Base-by-base conservation (phyloP, 768 basidiomycete species). In the Artomyces pyxidatus region DNA sequence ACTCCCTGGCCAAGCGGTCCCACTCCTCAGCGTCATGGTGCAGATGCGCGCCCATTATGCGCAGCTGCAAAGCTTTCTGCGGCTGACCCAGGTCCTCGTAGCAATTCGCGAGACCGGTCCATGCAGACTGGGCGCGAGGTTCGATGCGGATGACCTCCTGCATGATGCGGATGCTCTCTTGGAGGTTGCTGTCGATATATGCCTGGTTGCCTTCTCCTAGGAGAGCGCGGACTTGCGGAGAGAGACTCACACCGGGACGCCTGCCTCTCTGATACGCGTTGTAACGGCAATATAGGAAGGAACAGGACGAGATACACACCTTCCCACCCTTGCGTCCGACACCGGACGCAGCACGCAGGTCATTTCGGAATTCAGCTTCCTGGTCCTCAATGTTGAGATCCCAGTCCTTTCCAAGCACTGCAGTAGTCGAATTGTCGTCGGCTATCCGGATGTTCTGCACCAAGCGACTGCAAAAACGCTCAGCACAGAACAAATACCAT, bases 111-210 rank as follows among this genome's bases (percentile, higher is more conserved):
- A 97, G 77, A 0, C 92, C 88, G 7, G 81, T 79, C 94, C 94
- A 99, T 1, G 92, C 88, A 2, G 79, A 68, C 0, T 76, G 71
- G 1, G 91, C 86, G 16, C 87, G 79, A 2, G 94, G 91, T 62
- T 99, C 95, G 48, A 93, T 89, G 8, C 90, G 80, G 47, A 99
- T 91, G 55, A 96, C 88, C 61, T 98, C 91, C 61, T 85, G 83
- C 78, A 93, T 88, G 22, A 84, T 75, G 17, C 80, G 77, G 29
- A 91, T 81, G 1, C 91, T 84, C 56, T 84, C 75, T 2, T 72
- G 66, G 8, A 81, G 67, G 48, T 89, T 67, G 51, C 71, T 77
- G 58, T 85, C 79, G 43, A 94, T 78, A 63, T 89, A 96, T 2
- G 86, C 85, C 59, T 87, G 80, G 61, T 93, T 94, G 19, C 88